Conservation (phyloP, 768 basidiomycete species). For the Podaxis sp. region DNA sequence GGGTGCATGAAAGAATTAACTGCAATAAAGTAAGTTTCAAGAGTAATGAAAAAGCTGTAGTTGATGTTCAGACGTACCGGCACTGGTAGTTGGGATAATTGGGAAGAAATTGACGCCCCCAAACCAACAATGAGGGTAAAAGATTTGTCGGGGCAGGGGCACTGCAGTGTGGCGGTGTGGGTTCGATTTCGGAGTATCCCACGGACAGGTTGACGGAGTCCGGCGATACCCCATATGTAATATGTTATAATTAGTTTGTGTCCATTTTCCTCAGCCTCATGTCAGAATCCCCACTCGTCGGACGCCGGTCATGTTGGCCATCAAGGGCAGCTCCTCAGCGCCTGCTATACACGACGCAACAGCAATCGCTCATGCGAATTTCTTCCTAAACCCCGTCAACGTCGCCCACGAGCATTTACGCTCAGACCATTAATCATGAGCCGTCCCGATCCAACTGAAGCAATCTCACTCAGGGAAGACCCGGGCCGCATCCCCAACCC, state of each 20-base stretch:
- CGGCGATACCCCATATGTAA: no score
- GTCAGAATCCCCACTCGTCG: background rate
- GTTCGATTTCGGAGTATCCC: background rate
- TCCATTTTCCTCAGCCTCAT: background rate
- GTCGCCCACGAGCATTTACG: background rate
- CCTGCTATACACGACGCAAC: background rate
- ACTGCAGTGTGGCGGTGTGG: background rate
- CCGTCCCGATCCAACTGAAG: background rate
- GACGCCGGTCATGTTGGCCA: background rate
- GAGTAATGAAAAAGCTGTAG: background rate
- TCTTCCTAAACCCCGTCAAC: background rate
- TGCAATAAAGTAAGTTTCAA: background rate
- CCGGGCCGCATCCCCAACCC: conserved; percentile 30
- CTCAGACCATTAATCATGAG: background rate
- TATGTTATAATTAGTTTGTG: background rate
- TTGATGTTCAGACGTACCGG: background rate
- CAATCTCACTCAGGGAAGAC: conserved; percentile 8
- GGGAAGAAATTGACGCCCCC: background rate
- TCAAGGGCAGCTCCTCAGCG: background rate
- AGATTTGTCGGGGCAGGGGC: background rate
- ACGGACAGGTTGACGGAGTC: background rate
- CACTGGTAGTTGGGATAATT: background rate
- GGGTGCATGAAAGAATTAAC: background rate
- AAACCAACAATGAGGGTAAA: background rate
- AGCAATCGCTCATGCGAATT: background rate